Conservation (phyloP, 805 yeast species). For the Isabelozyma gotoi region DNA sequence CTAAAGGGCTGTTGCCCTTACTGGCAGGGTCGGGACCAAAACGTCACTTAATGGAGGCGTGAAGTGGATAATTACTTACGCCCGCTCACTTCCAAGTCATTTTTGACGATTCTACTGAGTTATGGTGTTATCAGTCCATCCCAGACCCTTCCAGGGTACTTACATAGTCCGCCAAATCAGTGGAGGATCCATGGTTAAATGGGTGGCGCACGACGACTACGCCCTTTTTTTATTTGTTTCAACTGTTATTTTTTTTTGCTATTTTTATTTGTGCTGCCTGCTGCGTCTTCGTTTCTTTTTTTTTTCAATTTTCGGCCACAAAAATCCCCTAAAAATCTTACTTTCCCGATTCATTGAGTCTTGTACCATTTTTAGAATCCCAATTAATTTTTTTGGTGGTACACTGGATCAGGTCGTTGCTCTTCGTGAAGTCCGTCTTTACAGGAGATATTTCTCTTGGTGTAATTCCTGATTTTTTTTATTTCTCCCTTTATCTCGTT, state of each 20-base stretch:
- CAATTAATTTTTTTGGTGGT: constrained; percentile 3
- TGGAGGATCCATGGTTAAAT: too few species aligned
- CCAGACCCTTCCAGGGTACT: too few species aligned
- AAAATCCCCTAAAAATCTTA: neutral
- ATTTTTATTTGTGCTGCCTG: neutral
- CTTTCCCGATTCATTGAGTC: neutral
- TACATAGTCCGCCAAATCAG: too few species aligned
- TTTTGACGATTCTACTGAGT: too few species aligned
- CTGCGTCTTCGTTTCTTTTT: neutral
- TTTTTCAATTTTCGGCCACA: neutral
- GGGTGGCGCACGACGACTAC: neutral
- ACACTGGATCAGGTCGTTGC: neutral
- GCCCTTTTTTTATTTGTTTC: neutral
- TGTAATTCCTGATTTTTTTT: neutral
- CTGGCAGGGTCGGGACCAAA: neutral
- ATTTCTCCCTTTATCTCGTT: neutral
- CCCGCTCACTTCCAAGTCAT: too few species aligned
- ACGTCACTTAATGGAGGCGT: neutral
- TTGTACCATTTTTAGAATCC: neutral
- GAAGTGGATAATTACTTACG: too few species aligned
- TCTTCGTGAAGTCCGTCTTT: neutral
- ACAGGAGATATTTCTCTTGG: neutral
- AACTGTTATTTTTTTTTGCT: neutral
- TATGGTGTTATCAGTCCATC: too few species aligned
- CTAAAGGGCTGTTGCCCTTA: neutral